phyloP scores from a whole-genome alignment of 108 stramenopile genomes.

The Discostella pseudostelligera region DNA sequence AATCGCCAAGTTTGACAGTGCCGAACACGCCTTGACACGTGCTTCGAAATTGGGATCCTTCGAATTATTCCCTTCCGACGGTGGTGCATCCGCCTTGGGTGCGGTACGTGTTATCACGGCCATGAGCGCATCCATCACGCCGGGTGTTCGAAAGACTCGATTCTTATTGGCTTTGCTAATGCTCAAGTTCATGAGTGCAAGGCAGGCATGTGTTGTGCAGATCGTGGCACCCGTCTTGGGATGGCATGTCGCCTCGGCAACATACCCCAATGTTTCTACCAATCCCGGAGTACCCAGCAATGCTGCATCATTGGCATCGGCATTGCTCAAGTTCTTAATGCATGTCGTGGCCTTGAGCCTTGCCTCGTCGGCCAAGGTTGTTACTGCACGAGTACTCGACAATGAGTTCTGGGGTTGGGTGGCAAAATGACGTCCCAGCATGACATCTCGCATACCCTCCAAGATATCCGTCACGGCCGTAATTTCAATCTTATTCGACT shows the following conservation, averaged over 20 bases:
- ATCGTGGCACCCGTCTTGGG: slow-evolving; percentile 71
- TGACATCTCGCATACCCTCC: slow-evolving; percentile 87
- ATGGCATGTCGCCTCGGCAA: slow-evolving; percentile 74
- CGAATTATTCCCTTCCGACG: slow-evolving; percentile 47
- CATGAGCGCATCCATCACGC: slow-evolving; percentile 92
- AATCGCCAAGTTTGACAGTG: slow-evolving; percentile 85
- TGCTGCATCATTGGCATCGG: slow-evolving; percentile 86
- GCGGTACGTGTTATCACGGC: slow-evolving; percentile 76
- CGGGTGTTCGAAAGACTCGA: slow-evolving; percentile 80
- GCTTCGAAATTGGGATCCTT: slow-evolving; percentile 69
- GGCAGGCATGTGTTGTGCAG: slow-evolving; percentile 86
- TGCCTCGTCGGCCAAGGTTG: slow-evolving; percentile 69
- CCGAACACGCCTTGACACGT: slow-evolving; percentile 87
- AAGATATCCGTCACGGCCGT: slow-evolving; percentile 70
- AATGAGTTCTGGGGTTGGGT: slow-evolving; percentile 11
- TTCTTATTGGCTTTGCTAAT: slow-evolving; percentile 90
- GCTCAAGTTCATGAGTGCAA: slow-evolving; percentile 86
- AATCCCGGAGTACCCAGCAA: slow-evolving; percentile 78
- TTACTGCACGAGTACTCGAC: slow-evolving; percentile 1
- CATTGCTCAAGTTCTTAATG: slow-evolving; percentile 87
- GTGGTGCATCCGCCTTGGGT: slow-evolving; percentile 1
- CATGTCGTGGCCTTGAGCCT: slow-evolving; percentile 89
- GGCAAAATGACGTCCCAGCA: slow-evolving; percentile 49
- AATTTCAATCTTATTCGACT: slow-evolving; percentile 89
- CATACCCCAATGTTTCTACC: slow-evolving; percentile 77